These are phyloP conservation scores for Pestalotiopsis sp. DNA, from an alignment of 2,329 filamentous ascomycete genomes.

Conservation along the genomic window DNA sequence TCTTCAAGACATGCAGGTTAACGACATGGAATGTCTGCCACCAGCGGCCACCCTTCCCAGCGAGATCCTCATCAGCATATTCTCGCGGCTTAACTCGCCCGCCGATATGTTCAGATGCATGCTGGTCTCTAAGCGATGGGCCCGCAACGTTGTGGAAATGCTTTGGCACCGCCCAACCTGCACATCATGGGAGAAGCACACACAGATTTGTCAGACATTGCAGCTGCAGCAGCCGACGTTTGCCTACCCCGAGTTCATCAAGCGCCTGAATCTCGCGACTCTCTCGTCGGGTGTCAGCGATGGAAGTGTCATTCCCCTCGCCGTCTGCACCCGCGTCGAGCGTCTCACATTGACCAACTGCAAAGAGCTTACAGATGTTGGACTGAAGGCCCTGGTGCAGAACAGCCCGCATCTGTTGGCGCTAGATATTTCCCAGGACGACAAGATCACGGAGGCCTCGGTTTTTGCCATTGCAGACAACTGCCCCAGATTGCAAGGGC, in stretches of 20 bases:
- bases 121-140: slow-evolving; percentile 93
- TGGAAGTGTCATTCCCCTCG: slow-evolving; percentile 80
- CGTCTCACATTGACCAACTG: slow-evolving; percentile 91
- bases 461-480: slow-evolving; percentile 76
- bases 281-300: slow-evolving; percentile 78
- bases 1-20: slow-evolving; percentile 71
- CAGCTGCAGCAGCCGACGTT: slow-evolving; percentile 76
- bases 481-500: slow-evolving; percentile 82
- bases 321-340: slow-evolving; percentile 86
- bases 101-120: slow-evolving; percentile 83
- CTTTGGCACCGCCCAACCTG: slow-evolving; percentile 94
- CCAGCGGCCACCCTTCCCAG: slow-evolving; percentile 85
- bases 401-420: slow-evolving; percentile 82
- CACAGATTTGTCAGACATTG: slow-evolving; percentile 78
- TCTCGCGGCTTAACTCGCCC: slow-evolving; percentile 76
- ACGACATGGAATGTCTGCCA: slow-evolving; percentile 66
- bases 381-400: slow-evolving; percentile 75
- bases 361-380: slow-evolving; percentile 78
- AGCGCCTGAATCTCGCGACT: slow-evolving; percentile 84
- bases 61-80: slow-evolving; percentile 92
- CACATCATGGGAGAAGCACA: slow-evolving; percentile 80
- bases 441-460: slow-evolving; percentile 77
- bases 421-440: slow-evolving; percentile 82
- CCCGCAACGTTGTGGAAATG: slow-evolving; percentile 85
- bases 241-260: slow-evolving; percentile 85